Conservation (phyloP, 495 filamentous ascomycete genomes). For the Hyaloscypha finlandica region DNA sequence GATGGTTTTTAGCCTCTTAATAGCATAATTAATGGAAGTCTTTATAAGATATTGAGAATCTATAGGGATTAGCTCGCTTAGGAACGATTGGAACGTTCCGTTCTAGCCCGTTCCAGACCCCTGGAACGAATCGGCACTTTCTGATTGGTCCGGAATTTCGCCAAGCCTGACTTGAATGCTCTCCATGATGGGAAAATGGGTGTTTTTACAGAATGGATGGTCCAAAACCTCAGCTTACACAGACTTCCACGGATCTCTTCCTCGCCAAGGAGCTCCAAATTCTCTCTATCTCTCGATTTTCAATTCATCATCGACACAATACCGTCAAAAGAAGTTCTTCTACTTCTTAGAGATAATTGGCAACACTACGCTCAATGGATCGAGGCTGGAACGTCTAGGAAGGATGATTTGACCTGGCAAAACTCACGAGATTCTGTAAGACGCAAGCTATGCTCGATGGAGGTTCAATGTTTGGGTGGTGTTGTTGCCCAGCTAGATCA, state of each 20-base stretch:
- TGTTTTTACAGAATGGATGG: no score
- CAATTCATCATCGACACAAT: not conserved
- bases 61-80: no score
- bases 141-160: no score
- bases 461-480: not conserved
- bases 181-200: no score
- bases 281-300: not conserved
- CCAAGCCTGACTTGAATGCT: no score
- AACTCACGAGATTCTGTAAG: not conserved
- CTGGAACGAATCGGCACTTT: no score
- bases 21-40: no score
- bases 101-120: no score
- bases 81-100: no score
- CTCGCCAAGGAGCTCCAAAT: not conserved
- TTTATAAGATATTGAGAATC: no score
- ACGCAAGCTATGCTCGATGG: not conserved
- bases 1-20: no score
- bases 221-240: not conserved
- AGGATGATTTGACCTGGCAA: not conserved
- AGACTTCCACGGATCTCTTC: not conserved
- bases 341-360: not conserved
- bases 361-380: not conserved
- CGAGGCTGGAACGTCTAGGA: not conserved
- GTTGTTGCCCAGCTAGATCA: not conserved
- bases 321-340: not conserved